These are phyloP conservation scores for Pilasporangium apinafurcum DNA, from an alignment of 352 stramenopile species.

Conservation along the genomic window DNA sequence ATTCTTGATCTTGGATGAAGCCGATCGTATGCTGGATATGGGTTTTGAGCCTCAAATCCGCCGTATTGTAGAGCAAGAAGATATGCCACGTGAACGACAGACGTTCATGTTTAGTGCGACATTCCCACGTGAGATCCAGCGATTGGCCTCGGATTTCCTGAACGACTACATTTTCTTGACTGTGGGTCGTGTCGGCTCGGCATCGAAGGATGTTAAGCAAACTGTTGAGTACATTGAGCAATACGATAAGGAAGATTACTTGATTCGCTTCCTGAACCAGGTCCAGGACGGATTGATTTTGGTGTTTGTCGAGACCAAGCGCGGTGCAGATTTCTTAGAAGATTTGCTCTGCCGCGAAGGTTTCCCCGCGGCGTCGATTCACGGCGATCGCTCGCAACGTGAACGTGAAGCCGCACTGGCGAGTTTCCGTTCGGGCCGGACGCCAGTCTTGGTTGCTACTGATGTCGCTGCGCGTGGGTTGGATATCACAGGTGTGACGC, in stretches of 20 bases:
- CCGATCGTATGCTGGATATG: conserved; percentile 99
- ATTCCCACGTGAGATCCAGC: conserved; percentile 97
- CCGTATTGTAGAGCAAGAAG: conserved; percentile 97
- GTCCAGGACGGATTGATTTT: conserved; percentile 91
- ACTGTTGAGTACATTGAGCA: conserved; percentile 96
- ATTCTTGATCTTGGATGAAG: conserved; percentile 98
- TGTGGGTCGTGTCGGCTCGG: conserved; percentile 96
- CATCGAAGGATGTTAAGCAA: conserved; percentile 98
- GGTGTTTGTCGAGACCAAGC: conserved; percentile 99
- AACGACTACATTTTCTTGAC: conserved; percentile 99
- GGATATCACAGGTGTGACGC: conserved; percentile 97
- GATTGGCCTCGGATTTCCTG: conserved; percentile 96
- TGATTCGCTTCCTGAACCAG: conserved; percentile 95
- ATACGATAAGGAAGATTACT: conserved; percentile 94
- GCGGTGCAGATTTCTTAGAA: conserved; percentile 95
- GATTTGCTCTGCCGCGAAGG: conserved; percentile 91
- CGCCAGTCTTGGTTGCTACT: conserved; percentile 96
- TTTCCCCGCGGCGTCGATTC: conserved; percentile 94
- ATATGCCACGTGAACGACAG: conserved; percentile 96
- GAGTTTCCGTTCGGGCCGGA: conserved; percentile 89
- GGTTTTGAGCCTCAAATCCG: conserved; percentile 99
- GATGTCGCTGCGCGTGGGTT: conserved; percentile 98
- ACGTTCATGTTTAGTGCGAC: conserved; percentile 99
- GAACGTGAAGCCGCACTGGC: conserved; percentile 92
- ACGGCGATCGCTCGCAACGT: conserved; percentile 96